Percentiles rank a stretch among this genome's conserved stretches.
Evolutionary conservation across 208 protist species (phyloP).

Genomic region (Wallacemonas sp.): DNA sequence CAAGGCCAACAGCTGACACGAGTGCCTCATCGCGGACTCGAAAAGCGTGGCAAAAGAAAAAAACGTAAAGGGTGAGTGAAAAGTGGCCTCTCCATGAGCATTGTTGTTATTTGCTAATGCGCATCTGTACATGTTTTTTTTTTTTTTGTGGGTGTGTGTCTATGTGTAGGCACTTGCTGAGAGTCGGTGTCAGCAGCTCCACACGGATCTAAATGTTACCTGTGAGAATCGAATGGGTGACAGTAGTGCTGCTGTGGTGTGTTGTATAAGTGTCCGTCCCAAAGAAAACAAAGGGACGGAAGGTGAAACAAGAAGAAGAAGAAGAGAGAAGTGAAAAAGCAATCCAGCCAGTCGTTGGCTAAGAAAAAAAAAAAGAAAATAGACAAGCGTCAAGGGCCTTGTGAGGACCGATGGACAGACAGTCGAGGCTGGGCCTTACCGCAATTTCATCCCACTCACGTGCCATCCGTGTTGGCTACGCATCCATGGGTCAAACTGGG

Average conservation of each 20-base stretch:
- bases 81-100: not conserved
- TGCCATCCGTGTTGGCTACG: not conserved
- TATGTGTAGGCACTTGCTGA: constrained; percentile 7
- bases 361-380: not conserved
- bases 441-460: too few species aligned
- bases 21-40: too few species aligned
- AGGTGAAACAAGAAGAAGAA: not conserved
- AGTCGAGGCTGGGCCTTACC: too few species aligned
- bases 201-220: too few species aligned
- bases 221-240: too few species aligned
- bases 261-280: too few species aligned
- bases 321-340: not conserved
- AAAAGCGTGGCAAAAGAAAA: too few species aligned
- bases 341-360: not conserved
- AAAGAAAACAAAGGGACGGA: constrained; percentile 1
- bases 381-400: not conserved
- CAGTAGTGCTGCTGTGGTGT: too few species aligned
- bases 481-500: not conserved
- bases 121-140: too few species aligned
- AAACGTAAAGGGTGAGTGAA: not conserved
- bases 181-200: too few species aligned
- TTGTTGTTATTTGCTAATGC: not conserved
- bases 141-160: constrained; percentile 1
- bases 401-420: too few species aligned
- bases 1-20: too few species aligned